Base-by-base conservation (phyloP, 2,329 filamentous ascomycete species). In the Zalaria sp. region DNA sequence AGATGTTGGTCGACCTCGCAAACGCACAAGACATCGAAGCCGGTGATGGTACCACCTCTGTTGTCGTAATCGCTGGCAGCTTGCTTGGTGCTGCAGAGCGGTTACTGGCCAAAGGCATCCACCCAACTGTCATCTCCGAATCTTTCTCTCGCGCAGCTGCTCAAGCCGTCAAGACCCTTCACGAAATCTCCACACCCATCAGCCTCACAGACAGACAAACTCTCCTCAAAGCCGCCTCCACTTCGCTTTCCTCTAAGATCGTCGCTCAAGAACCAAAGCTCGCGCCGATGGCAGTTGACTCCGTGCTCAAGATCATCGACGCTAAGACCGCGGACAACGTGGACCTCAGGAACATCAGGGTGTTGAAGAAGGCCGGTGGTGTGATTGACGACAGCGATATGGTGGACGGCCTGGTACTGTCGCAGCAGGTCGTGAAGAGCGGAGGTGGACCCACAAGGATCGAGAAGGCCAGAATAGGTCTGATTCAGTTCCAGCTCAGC, bases 311-410 rank as follows among this genome's bases (percentile, higher is more conserved):
- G 69, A 86, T 89, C 42, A 95, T 98, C 64, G 89, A 98, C 59
- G 73, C 89, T 46, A 93, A 88, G 69, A 94, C 82, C 25, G 89
- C 91, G 42, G 85, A 95, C 51, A 98, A 98, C 51, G 91, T 95
- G 43, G 91, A 98, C 57, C 72, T 98, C 45, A 86, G 85, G 61
- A 95, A 96, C 64, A 95, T 98, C 49, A 79, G 91, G 51, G 91
- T 96, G 53, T 74, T 98, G 57, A 96, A 96, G 76, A 96, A 95
- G 68, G 82, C 93, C 43, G 91, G 91, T 55, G 91, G 91, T 46
- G 96, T 93, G 34, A 96, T 98, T 61, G 91, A 98, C 59, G 91
- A 98, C 60, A 94, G 86, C 58, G 91, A 98, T 67, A 82, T 98
- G 71, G 79, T 96, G 32, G 91, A 98, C 56, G 91, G 91, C 27